A percentile compares a stretch with the other conserved stretches of the same genome.
Conservation (phyloP, 495 filamentous ascomycete species). For the Penicillium desertorum region DNA sequence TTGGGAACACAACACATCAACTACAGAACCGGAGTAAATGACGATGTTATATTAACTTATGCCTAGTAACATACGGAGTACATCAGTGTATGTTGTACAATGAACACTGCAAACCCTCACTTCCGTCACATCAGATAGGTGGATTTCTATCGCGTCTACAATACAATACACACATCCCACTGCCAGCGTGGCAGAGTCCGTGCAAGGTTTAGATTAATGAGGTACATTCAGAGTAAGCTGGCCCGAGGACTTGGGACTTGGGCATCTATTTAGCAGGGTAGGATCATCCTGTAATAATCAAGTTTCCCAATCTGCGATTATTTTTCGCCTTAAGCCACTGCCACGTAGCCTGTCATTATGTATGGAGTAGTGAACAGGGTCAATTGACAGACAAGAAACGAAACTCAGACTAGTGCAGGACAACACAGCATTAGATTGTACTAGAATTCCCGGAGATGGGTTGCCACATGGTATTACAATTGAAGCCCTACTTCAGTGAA, state of each 20-base stretch:
- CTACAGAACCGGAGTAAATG: too few relatives aligned
- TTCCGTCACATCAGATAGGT: background rate
- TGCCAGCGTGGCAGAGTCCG: constrained; percentile 32
- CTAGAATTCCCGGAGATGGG: background rate
- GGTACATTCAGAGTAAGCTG: background rate
- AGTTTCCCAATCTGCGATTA: background rate
- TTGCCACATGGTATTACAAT: constrained; percentile 10
- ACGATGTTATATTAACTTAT: background rate
- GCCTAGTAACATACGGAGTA: too few relatives aligned
- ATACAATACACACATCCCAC: constrained; percentile 13
- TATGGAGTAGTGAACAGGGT: background rate
- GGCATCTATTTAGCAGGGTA: constrained; percentile 3
- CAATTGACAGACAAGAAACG: background rate
- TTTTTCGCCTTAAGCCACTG: constrained; percentile 20
- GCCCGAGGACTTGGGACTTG: constrained; percentile 2
- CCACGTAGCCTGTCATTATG: constrained; percentile 23
- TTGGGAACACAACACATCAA: background rate
- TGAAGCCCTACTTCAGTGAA: background rate
- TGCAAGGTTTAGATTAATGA: constrained; percentile 11
- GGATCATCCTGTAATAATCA: background rate
- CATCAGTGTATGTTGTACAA: too few relatives aligned
- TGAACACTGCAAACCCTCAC: background rate
- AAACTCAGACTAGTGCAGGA: constrained; percentile 8
- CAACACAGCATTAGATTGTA: constrained; percentile 15
- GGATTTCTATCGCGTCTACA: background rate